A percentile compares a stretch with the other conserved stretches of the same genome.
These are phyloP conservation scores for Aspergillus puulaauensis DNA, from an alignment of 2,329 filamentous ascomycete genomes.

Conservation along the genomic window DNA sequence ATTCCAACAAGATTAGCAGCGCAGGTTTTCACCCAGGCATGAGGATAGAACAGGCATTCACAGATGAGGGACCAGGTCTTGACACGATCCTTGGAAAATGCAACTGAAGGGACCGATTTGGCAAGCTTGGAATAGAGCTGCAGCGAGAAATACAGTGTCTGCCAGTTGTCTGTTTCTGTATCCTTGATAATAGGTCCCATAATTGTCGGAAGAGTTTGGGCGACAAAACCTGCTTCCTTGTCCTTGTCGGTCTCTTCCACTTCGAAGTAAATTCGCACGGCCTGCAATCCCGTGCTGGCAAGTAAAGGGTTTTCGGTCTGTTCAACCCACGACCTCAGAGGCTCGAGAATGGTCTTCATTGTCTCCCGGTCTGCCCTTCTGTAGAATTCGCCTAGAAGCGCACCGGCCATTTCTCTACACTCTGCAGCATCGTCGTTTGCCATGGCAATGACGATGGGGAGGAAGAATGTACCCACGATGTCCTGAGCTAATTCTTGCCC, in stretches of 20 bases:
- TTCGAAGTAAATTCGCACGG: conserved; percentile 82
- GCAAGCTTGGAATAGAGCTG: conserved; percentile 68
- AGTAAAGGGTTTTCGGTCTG: conserved; percentile 72
- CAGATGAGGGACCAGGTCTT: conserved; percentile 71
- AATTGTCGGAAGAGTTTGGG: conserved; percentile 54
- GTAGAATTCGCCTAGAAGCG: conserved; percentile 79
- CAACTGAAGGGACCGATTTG: conserved; percentile 62
- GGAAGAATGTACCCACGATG: conserved; percentile 76
- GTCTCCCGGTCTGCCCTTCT: conserved; percentile 72
- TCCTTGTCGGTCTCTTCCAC: conserved; percentile 62
- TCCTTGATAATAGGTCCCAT: conserved; percentile 52
- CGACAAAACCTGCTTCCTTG: conserved; percentile 66
- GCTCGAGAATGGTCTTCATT: conserved; percentile 66
- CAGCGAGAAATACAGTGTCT: conserved; percentile 72
- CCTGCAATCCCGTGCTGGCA: conserved; percentile 71
- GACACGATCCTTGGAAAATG: conserved; percentile 60
- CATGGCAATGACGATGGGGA: conserved; percentile 80
- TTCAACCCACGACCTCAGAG: conserved; percentile 74
- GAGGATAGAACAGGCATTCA: conserved; percentile 68
- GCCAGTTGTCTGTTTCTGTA: conserved; percentile 57
- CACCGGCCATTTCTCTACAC: conserved; percentile 78
- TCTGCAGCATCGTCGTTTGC: conserved; percentile 85
- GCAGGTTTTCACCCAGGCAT: conserved; percentile 73
- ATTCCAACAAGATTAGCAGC: conserved; percentile 71
- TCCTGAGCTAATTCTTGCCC: conserved; percentile 80